Evolutionary conservation across 2,329 filamentous ascomycete genomes (phyloP).

Genomic region (Cryphonectria radicalis): DNA sequence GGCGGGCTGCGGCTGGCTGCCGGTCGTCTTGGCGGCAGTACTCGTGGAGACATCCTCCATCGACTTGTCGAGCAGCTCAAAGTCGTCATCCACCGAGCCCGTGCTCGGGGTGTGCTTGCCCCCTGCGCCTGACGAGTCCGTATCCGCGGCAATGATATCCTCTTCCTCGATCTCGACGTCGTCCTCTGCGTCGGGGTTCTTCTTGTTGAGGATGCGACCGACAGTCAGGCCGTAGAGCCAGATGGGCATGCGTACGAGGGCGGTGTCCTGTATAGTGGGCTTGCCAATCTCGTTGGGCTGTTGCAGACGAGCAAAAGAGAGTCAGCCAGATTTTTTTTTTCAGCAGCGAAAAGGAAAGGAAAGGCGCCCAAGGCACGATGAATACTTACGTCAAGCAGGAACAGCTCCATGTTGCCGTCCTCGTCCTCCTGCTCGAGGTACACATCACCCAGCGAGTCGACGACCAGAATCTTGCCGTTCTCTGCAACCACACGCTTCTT

Average conservation of each 20-base stretch:
- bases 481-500: slow-evolving; percentile 89
- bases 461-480: slow-evolving; percentile 93
- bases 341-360: neutral
- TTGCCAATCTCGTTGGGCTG: slow-evolving; percentile 78
- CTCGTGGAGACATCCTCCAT: slow-evolving; percentile 53
- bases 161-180: slow-evolving; percentile 44
- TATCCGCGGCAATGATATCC: slow-evolving; percentile 42
- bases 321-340: slow-evolving; percentile 23
- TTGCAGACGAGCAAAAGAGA: neutral
- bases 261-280: slow-evolving; percentile 81
- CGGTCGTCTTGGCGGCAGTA: slow-evolving; percentile 54
- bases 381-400: slow-evolving; percentile 79
- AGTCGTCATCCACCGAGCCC: slow-evolving; percentile 63
- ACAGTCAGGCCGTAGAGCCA: slow-evolving; percentile 68
- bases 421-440: slow-evolving; percentile 92
- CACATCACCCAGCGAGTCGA: slow-evolving; percentile 89
- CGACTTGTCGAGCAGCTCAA: slow-evolving; percentile 66
- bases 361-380: neutral
- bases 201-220: slow-evolving; percentile 53
- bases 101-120: slow-evolving; percentile 57
- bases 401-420: slow-evolving; percentile 82
- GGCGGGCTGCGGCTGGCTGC: slow-evolving; percentile 44
- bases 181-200: slow-evolving; percentile 36
- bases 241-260: slow-evolving; percentile 76
- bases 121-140: slow-evolving; percentile 50